Conservation (phyloP, 371 early-diverging fungal genomes). For the Mortierella sp. region DNA sequence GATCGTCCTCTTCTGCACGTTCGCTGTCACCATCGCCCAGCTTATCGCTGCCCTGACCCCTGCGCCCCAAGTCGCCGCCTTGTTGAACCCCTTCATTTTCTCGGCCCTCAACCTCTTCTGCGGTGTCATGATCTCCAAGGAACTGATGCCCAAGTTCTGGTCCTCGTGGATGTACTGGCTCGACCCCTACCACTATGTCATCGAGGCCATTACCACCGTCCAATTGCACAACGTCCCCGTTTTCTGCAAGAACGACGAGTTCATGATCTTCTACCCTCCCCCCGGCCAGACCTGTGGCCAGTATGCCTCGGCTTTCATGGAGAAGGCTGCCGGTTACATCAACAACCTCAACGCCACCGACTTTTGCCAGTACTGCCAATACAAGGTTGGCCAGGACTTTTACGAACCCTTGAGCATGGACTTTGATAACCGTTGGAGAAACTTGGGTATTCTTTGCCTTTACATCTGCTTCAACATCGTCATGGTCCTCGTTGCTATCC, state of each 20-base stretch:
- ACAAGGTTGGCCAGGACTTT: conserved; percentile 71
- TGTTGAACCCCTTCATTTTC: conserved; percentile 81
- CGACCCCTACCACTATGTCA: conserved; percentile 82
- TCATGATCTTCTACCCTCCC: conserved; percentile 67
- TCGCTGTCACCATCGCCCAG: conserved; percentile 79
- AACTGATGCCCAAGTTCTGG: conserved; percentile 83
- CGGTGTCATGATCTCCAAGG: conserved; percentile 78
- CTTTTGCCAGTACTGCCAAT: conserved; percentile 78
- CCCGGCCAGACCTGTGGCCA: conserved; percentile 72
- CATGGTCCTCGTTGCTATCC: conserved; percentile 65
- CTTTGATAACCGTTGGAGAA: conserved; percentile 79
- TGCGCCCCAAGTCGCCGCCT: conserved; percentile 71
- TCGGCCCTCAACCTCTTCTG: conserved; percentile 79
- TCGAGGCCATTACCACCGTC: conserved; percentile 82
- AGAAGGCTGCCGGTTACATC: conserved; percentile 71
- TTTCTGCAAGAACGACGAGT: conserved; percentile 66
- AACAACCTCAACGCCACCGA: conserved; percentile 62
- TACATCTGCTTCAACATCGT: conserved; percentile 70
- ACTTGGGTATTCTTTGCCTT: conserved; percentile 76
- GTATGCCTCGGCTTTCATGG: conserved; percentile 72
- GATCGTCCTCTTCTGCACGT: conserved; percentile 71
- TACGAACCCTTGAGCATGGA: conserved; percentile 71
- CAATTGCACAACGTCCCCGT: conserved; percentile 72
- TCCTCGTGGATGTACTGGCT: conserved; percentile 84
- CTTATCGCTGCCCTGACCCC: conserved; percentile 78